These are phyloP conservation scores for Suillus placidus DNA, from an alignment of 768 basidiomycete genomes.

Conservation along the genomic window DNA sequence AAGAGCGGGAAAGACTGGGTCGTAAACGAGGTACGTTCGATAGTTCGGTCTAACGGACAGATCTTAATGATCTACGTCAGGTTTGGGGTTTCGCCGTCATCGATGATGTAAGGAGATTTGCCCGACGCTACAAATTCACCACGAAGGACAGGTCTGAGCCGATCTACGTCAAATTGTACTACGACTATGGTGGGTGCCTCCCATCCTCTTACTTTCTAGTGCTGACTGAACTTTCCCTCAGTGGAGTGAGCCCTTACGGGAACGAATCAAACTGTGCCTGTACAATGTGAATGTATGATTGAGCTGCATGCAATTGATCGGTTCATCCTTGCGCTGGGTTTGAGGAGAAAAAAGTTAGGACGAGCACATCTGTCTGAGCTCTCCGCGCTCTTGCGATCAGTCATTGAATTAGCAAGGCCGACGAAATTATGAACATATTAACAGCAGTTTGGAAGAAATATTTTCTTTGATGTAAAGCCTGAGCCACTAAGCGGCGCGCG, in stretches of 20 bases:
- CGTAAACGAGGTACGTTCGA: slow-evolving; percentile 51
- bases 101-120: slow-evolving; percentile 54
- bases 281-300: not conserved
- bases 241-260: not conserved
- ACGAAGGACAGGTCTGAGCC: slow-evolving; percentile 19
- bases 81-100: slow-evolving; percentile 61
- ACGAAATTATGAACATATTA: not conserved
- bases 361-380: not conserved
- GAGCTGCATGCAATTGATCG: not conserved
- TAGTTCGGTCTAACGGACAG: not conserved
- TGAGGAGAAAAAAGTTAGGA: not conserved
- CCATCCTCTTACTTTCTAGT: not conserved
- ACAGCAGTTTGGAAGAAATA: not conserved
- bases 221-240: not conserved
- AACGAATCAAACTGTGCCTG: not conserved
- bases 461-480: not conserved
- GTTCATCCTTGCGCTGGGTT: not conserved
- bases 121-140: slow-evolving; percentile 58
- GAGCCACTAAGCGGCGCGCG: no score
- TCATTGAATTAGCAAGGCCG: not conserved
- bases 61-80: slow-evolving; percentile 18
- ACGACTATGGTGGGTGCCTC: not conserved
- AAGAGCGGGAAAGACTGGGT: slow-evolving; percentile 62
- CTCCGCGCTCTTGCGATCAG: not conserved
- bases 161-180: slow-evolving; percentile 5